These are phyloP conservation scores for Coemansia sp. DNA, from an alignment of 371 early-diverging fungal species.

Conservation along the genomic window DNA sequence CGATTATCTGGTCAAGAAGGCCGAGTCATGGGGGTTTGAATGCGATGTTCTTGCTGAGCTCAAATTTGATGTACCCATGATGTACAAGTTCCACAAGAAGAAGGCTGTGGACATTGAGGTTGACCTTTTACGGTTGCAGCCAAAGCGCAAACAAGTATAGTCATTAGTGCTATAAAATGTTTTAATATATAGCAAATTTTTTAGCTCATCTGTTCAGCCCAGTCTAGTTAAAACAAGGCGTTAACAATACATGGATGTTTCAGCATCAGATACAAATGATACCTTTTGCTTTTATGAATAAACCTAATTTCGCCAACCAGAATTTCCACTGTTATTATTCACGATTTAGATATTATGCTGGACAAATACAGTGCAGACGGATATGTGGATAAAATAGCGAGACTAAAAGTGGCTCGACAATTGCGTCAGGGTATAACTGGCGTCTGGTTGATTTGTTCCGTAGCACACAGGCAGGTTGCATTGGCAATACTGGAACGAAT, in stretches of 20 bases:
- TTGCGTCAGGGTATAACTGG: not conserved
- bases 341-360: not conserved
- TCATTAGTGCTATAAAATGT: no score
- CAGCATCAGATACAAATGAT: no score
- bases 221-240: no score
- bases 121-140: constrained; percentile 66
- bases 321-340: no score
- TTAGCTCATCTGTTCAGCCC: no score
- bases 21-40: constrained; percentile 70
- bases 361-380: not conserved
- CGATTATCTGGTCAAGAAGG: constrained; percentile 73
- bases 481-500: not conserved
- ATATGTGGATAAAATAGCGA: not conserved
- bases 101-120: constrained; percentile 74
- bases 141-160: not conserved
- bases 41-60: constrained; percentile 75
- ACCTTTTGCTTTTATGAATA: no score
- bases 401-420: not conserved
- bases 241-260: no score
- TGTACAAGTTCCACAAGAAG: constrained; percentile 84
- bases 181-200: no score
- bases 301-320: no score
- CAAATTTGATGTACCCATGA: constrained; percentile 80
- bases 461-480: not conserved
- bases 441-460: not conserved